Conservation (phyloP, 78 protist genomes). For the Protostelium mycophagum region DNA sequence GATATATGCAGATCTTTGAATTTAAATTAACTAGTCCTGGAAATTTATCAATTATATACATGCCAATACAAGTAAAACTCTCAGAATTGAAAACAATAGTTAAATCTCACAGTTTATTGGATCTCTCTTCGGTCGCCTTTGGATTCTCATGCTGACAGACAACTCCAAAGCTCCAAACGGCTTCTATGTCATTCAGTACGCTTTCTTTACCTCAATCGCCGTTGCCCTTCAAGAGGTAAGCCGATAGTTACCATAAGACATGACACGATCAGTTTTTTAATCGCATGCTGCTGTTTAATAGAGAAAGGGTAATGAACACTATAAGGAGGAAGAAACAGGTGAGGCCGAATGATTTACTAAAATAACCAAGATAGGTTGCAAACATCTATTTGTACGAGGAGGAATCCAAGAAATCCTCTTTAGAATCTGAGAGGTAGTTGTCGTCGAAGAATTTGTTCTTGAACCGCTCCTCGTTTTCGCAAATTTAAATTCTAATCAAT, state of each 20-base stretch:
- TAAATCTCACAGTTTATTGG: not conserved
- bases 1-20: not conserved
- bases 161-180: not conserved
- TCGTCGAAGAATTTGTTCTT: too few relatives aligned
- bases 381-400: not conserved
- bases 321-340: not conserved
- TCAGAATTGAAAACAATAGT: too few relatives aligned
- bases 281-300: not conserved
- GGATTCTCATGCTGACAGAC: not conserved
- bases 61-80: not conserved
- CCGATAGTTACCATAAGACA: too few relatives aligned
- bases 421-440: not conserved
- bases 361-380: too few relatives aligned
- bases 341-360: too few relatives aligned
- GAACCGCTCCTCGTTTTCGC: not conserved
- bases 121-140: not conserved
- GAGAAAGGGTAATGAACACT: not conserved
- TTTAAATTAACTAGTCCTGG: not conserved
- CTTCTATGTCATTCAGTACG: not conserved
- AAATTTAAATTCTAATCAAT: not conserved
- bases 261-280: not conserved
- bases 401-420: not conserved
- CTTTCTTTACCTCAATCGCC: not conserved
- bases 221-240: not conserved
- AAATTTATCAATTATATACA: not conserved